Evolutionary conservation across 352 stramenopile genomes (phyloP).

Genomic region (Thalassiosira livingstoniorum): DNA sequence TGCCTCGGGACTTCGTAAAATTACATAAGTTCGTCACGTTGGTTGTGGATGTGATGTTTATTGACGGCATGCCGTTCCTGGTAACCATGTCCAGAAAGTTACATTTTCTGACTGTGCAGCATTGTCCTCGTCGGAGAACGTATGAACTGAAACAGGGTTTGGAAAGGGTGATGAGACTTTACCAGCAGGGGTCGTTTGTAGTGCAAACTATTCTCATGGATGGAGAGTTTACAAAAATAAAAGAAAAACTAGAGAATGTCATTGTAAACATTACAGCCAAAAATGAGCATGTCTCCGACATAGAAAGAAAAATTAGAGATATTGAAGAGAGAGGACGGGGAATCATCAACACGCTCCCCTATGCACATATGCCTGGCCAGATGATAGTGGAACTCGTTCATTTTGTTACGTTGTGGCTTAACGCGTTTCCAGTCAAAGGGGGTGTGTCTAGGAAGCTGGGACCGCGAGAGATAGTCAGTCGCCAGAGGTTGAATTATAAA

Average conservation of each 20-base stretch:
- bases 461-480: conserved; percentile 45
- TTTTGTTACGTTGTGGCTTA: conserved; percentile 25
- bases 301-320: conserved; percentile 11
- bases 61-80: too few species aligned
- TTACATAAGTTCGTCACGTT: too few species aligned
- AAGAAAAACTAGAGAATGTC: not conserved
- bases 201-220: conserved; percentile 34
- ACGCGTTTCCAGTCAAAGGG: conserved; percentile 8
- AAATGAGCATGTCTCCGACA: conserved; percentile 53
- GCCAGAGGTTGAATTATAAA: conserved; percentile 40
- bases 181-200: conserved; percentile 23
- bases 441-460: conserved; percentile 26
- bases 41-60: too few species aligned
- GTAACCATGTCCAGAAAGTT: too few species aligned
- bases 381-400: conserved; percentile 28
- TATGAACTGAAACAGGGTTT: conserved; percentile 15
- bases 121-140: not conserved
- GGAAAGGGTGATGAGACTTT: conserved; percentile 18
- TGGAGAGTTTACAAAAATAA: conserved; percentile 45
- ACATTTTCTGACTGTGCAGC: conserved; percentile 48
- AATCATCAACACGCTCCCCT: conserved; percentile 33
- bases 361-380: conserved; percentile 5
- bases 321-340: conserved; percentile 9
- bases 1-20: too few species aligned
- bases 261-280: conserved; percentile 22